Conservation (phyloP, 352 stramenopile genomes). For the Phytopythium vexans region DNA sequence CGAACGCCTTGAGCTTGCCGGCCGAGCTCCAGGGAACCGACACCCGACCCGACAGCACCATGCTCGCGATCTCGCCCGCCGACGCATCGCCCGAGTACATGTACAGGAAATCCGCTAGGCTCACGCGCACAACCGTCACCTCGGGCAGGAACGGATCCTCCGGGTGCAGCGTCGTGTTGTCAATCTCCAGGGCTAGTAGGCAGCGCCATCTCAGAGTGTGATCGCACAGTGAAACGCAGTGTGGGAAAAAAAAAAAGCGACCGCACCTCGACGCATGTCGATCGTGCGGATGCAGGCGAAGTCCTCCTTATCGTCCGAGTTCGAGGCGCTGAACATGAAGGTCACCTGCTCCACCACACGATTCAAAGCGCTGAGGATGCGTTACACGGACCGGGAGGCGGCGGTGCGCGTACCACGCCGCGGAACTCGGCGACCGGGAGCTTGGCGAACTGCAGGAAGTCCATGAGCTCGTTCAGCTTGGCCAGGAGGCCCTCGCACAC, state of each 20-base stretch:
- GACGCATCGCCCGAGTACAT: conserved; percentile 85
- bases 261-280: conserved; percentile 64
- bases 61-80: conserved; percentile 71
- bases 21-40: conserved; percentile 80
- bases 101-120: conserved; percentile 78
- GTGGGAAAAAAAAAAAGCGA: background rate
- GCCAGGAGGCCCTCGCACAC: conserved; percentile 69
- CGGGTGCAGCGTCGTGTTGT: conserved; percentile 36
- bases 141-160: conserved; percentile 55
- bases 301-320: conserved; percentile 26
- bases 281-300: conserved; percentile 74
- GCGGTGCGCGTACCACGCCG: conserved; percentile 38
- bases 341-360: conserved; percentile 45
- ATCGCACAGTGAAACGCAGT: background rate
- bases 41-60: conserved; percentile 85
- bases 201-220: conserved; percentile 1
- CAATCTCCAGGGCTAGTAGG: conserved; percentile 45
- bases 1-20: conserved; percentile 80
- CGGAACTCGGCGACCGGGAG: conserved; percentile 41
- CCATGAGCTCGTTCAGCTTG: conserved; percentile 85
- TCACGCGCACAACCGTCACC: conserved; percentile 72
- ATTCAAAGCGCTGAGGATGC: background rate
- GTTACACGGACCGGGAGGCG: background rate
- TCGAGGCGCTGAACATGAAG: conserved; percentile 69
- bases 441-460: conserved; percentile 71